Percentiles rank a stretch among this genome's conserved stretches.
Conservation (phyloP, 1,139 yeast genomes). For the Sugiyamaella castrensis region DNA sequence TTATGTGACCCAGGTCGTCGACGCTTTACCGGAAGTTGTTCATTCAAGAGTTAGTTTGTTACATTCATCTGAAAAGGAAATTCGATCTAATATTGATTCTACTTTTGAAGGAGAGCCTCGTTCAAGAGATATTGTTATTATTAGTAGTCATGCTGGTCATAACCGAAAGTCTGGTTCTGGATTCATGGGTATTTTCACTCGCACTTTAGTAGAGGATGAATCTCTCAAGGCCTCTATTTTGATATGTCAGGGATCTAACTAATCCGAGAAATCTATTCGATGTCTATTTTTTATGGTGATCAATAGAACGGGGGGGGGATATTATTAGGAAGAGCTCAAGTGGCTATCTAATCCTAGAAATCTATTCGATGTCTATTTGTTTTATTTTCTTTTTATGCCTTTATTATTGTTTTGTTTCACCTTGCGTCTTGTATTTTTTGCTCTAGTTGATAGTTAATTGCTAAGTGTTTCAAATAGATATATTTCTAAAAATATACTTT, state of each 20-base stretch:
- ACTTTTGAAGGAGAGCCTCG: slow-evolving; percentile 2
- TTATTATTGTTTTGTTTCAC: too few species aligned
- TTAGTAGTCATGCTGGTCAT: slow-evolving; percentile 3
- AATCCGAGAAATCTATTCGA: too few species aligned
- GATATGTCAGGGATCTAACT: slow-evolving; percentile 2
- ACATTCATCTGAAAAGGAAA: slow-evolving; percentile 8
- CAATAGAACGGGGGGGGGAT: too few species aligned
- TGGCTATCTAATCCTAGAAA: too few species aligned
- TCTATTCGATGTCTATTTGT: too few species aligned
- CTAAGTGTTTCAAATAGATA: too few species aligned
- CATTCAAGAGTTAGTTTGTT: slow-evolving; percentile 8
- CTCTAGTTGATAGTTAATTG: too few species aligned
- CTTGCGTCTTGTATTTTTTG: too few species aligned
- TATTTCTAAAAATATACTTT: too few species aligned
- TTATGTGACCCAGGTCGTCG: slow-evolving; percentile 3
- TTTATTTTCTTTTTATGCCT: too few species aligned
- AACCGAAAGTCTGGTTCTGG: neutral
- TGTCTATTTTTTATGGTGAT: too few species aligned
- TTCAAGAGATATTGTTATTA: slow-evolving; percentile 9
- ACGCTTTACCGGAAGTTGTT: neutral
- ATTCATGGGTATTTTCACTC: slow-evolving; percentile 5
- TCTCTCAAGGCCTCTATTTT: slow-evolving; percentile 9
- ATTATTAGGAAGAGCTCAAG: too few species aligned
- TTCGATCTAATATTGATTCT: neutral
- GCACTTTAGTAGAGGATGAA: slow-evolving; percentile 1